Percentiles rank a stretch among this genome's conserved stretches.
Conservation (phyloP, 257 asterid species). For the Lycium ferocissimum region DNA sequence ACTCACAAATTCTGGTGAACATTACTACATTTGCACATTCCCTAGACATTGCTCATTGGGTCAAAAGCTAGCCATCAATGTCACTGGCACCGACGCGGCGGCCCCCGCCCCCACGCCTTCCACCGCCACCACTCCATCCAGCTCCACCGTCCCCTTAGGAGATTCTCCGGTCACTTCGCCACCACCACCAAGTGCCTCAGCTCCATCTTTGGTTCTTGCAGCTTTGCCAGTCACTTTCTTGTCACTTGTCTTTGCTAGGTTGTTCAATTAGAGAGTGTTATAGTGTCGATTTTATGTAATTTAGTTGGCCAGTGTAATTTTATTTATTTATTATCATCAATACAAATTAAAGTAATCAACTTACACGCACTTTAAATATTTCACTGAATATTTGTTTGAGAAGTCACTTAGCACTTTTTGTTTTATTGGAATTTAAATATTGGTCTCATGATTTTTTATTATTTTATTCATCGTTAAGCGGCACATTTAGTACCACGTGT, state of each 20-base stretch:
- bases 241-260: constrained; percentile 60
- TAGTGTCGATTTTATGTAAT: constrained; percentile 29
- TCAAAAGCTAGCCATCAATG: constrained; percentile 72
- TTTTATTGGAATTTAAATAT: too few species aligned
- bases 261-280: constrained; percentile 35
- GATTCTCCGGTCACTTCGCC: constrained; percentile 28
- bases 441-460: too few species aligned
- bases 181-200: constrained; percentile 49
- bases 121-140: constrained; percentile 38
- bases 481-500: too few species aligned
- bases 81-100: constrained; percentile 44
- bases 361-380: too few species aligned
- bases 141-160: constrained; percentile 23
- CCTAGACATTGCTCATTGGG: constrained; percentile 62
- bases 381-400: too few species aligned
- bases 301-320: neutral
- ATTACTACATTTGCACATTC: constrained; percentile 69
- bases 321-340: too few species aligned
- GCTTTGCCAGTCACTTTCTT: constrained; percentile 63
- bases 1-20: constrained; percentile 63
- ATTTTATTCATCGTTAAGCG: too few species aligned
- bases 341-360: too few species aligned
- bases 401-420: too few species aligned
- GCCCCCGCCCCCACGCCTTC: constrained; percentile 37
- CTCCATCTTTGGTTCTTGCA: constrained; percentile 52